phyloP scores from a whole-genome alignment of 139 green algal genomes.

The Closterium sp. region DNA sequence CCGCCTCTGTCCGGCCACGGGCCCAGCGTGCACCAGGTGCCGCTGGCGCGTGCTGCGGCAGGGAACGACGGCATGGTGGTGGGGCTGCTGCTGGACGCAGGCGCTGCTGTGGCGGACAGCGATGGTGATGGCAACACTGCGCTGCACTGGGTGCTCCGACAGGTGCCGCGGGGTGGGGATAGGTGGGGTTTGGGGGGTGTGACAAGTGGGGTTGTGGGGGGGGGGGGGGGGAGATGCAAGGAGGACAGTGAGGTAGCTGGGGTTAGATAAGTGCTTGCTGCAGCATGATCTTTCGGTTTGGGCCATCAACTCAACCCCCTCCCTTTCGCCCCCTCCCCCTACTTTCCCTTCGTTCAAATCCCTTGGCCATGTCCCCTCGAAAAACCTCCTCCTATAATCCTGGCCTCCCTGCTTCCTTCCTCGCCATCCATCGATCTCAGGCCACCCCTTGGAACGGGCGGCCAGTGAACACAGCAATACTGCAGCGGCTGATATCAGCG shows the following conservation, averaged over 20 bases:
- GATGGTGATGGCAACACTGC: slow-evolving; percentile 47
- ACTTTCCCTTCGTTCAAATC: too few relatives aligned
- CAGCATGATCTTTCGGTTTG: too few relatives aligned
- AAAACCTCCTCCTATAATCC: too few relatives aligned
- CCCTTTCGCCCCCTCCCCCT: too few relatives aligned
- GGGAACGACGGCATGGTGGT: slow-evolving; percentile 34
- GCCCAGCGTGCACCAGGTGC: not conserved
- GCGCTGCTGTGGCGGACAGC: slow-evolving; percentile 33
- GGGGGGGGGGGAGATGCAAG: too few relatives aligned
- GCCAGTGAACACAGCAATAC: slow-evolving; percentile 10
- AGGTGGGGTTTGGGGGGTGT: not conserved
- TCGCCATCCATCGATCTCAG: not conserved
- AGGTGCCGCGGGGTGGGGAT: not conserved
- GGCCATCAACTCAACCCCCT: too few relatives aligned
- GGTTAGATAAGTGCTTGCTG: too few relatives aligned
- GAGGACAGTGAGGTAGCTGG: too few relatives aligned
- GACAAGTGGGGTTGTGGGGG: not conserved
- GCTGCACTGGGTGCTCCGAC: slow-evolving; percentile 36
- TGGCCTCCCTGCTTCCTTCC: not conserved
- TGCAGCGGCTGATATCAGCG: slow-evolving; percentile 27
- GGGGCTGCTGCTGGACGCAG: slow-evolving; percentile 28
- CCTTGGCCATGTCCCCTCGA: too few relatives aligned
- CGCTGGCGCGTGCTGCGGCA: slow-evolving; percentile 22
- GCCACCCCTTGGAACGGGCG: slow-evolving; percentile 18
- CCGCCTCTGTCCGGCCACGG: slow-evolving; percentile 8